phyloP scores from a whole-genome alignment of 192 early-diverging fungal species.

The Gigaspora rosea region DNA sequence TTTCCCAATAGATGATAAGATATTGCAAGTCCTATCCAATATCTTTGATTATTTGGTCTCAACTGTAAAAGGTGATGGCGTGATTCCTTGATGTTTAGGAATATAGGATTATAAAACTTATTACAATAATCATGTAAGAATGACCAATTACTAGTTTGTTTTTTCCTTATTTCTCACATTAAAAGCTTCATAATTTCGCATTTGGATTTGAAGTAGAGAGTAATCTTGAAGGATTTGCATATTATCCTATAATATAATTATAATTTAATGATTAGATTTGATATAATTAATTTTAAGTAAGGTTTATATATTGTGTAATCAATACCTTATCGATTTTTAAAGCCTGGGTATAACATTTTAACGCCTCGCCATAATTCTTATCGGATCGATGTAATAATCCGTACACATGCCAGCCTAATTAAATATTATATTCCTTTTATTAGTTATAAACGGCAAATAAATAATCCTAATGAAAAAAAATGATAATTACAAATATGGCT shows the following conservation, averaged over 20 bases:
- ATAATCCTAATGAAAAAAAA: neutral
- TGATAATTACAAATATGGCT: conserved; percentile 80
- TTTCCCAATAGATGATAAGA: conserved; percentile 81
- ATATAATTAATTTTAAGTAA: neutral
- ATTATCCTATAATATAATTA: conserved; percentile 64
- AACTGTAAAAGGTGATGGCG: conserved; percentile 67
- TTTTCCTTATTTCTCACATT: conserved; percentile 47
- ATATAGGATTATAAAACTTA: neutral
- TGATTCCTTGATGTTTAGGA: conserved; percentile 53
- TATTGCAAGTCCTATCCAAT: conserved; percentile 86
- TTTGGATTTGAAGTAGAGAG: conserved; percentile 82
- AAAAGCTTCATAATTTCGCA: conserved; percentile 83
- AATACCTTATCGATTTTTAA: conserved; percentile 77
- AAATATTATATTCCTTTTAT: conserved; percentile 2
- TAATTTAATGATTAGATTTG: too few species aligned
- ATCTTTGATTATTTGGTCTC: conserved; percentile 67
- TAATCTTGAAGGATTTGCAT: conserved; percentile 91
- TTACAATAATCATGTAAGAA: neutral
- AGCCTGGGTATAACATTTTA: conserved; percentile 89
- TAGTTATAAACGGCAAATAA: neutral
- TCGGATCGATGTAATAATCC: conserved; percentile 90
- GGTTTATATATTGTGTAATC: neutral
- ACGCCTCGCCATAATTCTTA: conserved; percentile 90
- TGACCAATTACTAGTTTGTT: neutral
- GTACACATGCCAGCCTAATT: conserved; percentile 90